Conservation (phyloP, 257 asterid species). For the Gardenia jasminoides region DNA sequence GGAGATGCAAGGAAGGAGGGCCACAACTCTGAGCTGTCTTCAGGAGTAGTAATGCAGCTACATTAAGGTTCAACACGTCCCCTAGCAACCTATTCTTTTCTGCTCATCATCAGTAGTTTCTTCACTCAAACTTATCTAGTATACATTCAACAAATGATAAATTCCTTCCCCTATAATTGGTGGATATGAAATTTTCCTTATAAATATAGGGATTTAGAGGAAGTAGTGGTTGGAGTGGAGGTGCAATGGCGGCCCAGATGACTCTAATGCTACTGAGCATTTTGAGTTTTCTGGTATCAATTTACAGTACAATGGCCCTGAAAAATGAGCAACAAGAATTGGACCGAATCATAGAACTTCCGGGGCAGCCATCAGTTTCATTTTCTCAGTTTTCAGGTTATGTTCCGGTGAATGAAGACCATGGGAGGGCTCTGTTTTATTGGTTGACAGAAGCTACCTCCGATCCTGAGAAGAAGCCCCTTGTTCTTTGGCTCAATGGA, state of each 20-base stretch:
- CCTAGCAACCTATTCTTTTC: background rate
- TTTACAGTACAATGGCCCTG: constrained; percentile 8
- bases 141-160: background rate
- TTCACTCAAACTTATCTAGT: background rate
- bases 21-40: constrained; percentile 15
- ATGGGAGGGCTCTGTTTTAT: constrained; percentile 79
- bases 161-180: background rate
- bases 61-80: background rate
- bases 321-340: constrained; percentile 44
- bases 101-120: background rate
- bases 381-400: constrained; percentile 83
- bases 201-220: background rate
- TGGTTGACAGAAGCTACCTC: constrained; percentile 70
- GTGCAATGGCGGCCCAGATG: constrained; percentile 14
- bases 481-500: constrained; percentile 90
- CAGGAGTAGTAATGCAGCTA: constrained; percentile 8
- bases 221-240: too few relatives aligned
- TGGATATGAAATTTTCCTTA: background rate
- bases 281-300: background rate
- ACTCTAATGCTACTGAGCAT: background rate
- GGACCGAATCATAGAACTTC: constrained; percentile 56
- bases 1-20: constrained; percentile 9
- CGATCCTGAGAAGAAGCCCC: constrained; percentile 48
- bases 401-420: constrained; percentile 49
- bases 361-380: constrained; percentile 75